These are phyloP conservation scores for Fusarium torreyae DNA, from an alignment of 2,329 filamentous ascomycete species.

Conservation along the genomic window DNA sequence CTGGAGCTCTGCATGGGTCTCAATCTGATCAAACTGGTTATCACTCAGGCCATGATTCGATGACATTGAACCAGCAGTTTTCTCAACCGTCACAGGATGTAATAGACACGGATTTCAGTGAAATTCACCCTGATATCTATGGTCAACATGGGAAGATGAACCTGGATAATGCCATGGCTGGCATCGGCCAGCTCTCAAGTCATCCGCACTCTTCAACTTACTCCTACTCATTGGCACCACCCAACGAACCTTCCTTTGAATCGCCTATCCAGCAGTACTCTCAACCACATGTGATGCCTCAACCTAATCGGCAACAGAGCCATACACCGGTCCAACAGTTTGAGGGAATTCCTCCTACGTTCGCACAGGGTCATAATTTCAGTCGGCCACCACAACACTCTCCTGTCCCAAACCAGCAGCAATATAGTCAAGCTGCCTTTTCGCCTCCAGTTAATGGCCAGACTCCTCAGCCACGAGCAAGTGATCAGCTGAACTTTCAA, in stretches of 20 bases:
- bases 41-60: conserved; percentile 51
- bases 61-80: conserved; percentile 56
- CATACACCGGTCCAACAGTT: conserved; percentile 56
- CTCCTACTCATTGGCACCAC: conserved; percentile 54
- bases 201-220: conserved; percentile 56
- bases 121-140: conserved; percentile 58
- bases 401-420: conserved; percentile 51
- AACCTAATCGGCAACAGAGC: conserved; percentile 52
- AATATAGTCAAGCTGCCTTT: conserved; percentile 47
- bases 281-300: conserved; percentile 55
- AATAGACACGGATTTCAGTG: conserved; percentile 57
- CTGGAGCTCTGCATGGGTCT: conserved; percentile 50
- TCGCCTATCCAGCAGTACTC: conserved; percentile 53
- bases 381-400: conserved; percentile 50
- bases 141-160: conserved; percentile 55
- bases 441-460: conserved; percentile 49
- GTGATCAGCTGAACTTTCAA: conserved; percentile 44
- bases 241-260: conserved; percentile 54
- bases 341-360: conserved; percentile 49
- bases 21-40: conserved; percentile 51
- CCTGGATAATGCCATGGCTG: conserved; percentile 49
- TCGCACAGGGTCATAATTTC: conserved; percentile 48
- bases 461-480: conserved; percentile 46
- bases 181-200: conserved; percentile 52
- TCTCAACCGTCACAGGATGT: conserved; percentile 54